Evolutionary conservation across 441 rosid genomes (phyloP), one percentile per base, ranked within the genome.

Genomic region (Lagerstroemia fauriei): DNA sequence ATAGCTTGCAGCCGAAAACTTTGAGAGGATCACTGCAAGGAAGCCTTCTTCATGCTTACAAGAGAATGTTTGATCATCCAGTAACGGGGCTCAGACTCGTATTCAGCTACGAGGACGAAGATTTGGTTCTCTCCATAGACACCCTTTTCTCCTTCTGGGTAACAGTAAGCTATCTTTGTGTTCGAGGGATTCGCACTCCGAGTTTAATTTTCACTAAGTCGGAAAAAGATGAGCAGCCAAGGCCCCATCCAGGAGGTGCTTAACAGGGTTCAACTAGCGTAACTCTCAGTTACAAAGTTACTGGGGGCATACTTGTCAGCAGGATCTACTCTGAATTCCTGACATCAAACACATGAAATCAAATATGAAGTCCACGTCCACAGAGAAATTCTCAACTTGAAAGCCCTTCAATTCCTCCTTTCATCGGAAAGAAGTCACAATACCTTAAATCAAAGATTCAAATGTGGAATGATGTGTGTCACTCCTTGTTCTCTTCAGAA

Each of bases 401-500:
- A 14, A 69, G 73, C 73, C 44, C 73, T 34, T 31, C 38, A 75
- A 47, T 7, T 75, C 59, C 32, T 46, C 22, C 10, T 22, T 38
- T 73, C 31, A 25, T 73, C 31, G 29, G 56, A 4, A 12, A 75
- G 34, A 75, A 29, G 32, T 10, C 22, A 5, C 12, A n/a, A 34
- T 59, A 11, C 24, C 9, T 18, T 38, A 3, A 75, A 73, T 44
- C 50, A 53, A 25, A 38, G 14, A 29, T 25, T 20, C 44, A 38
- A 38, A 78, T 82, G 85, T 93, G 95, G 89, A 96, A 96, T 66
- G 94, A 89, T 0, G 92, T 90, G 57, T 95, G 92, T 85, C 98
- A 90, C 82, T 90, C 96, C 86, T 92, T 94, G 75, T 96, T 96
- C 90, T 96, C 98, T 83, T 90, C 96, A 1, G 92, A 94, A 87